Evolutionary conservation across 2,329 filamentous ascomycete genomes (phyloP).

Genomic region (Falciphora oryzae): DNA sequence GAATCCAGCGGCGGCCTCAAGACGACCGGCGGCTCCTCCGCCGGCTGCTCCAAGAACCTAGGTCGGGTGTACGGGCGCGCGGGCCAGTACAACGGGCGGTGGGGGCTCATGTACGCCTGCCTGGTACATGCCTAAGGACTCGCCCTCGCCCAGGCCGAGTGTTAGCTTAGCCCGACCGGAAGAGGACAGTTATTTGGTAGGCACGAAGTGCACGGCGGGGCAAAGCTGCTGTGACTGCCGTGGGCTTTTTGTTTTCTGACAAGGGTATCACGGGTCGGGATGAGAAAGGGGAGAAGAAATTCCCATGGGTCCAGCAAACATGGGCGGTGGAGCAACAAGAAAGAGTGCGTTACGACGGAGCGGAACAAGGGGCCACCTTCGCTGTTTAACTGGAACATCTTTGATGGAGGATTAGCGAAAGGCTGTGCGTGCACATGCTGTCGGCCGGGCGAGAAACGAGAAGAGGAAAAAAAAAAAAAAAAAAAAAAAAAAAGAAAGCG

Average conservation of each 20-base stretch:
- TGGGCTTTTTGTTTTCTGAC: not conserved
- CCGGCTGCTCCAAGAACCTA: constrained; percentile 27
- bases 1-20: constrained; percentile 30
- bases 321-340: not conserved
- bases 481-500: not conserved
- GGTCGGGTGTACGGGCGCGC: constrained; percentile 34
- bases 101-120: constrained; percentile 36
- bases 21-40: constrained; percentile 23
- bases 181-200: no score
- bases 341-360: not conserved
- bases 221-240: not conserved
- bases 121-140: constrained; percentile 42
- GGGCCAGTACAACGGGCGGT: constrained; percentile 21
- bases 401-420: no score
- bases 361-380: not conserved
- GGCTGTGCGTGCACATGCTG: not conserved
- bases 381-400: not conserved
- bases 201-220: no score
- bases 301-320: not conserved
- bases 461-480: not conserved
- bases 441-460: not conserved
- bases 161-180: no score
- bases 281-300: not conserved
- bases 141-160: constrained; percentile 27
- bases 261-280: not conserved